Percentiles rank a stretch among this genome's conserved stretches.
Evolutionary conservation across 371 early-diverging fungal genomes (phyloP).

Genomic region (Mucor mucedo): DNA sequence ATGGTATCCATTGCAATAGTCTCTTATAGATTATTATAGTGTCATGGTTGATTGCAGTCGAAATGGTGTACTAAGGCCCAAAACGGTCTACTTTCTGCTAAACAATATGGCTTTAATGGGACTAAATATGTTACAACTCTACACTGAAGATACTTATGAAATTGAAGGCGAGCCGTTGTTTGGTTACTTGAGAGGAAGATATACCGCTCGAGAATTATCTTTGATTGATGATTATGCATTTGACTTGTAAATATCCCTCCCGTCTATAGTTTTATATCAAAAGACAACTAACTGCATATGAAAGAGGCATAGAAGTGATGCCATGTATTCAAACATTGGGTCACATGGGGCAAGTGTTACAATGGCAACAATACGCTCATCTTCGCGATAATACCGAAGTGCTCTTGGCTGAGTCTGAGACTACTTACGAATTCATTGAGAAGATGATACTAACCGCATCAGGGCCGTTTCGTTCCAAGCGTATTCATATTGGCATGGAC

Average conservation of each 20-base stretch:
- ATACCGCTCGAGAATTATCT: slow-evolving; percentile 69
- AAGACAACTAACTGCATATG: not conserved
- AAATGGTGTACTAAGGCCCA: slow-evolving; percentile 71
- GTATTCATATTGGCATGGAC: slow-evolving; percentile 90
- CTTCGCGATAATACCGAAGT: slow-evolving; percentile 85
- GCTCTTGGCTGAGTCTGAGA: slow-evolving; percentile 67
- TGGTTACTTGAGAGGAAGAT: slow-evolving; percentile 82
- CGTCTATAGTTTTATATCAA: not conserved
- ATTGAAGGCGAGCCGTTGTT: slow-evolving; percentile 84
- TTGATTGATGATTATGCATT: slow-evolving; percentile 80
- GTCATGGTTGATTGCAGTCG: slow-evolving; percentile 90
- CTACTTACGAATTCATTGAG: slow-evolving; percentile 81
- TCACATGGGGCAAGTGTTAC: slow-evolving; percentile 87
- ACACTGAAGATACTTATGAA: slow-evolving; percentile 89
- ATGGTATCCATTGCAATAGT: not conserved
- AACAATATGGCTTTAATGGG: slow-evolving; percentile 82
- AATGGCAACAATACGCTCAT: slow-evolving; percentile 83
- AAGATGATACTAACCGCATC: slow-evolving; percentile 71
- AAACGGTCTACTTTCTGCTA: slow-evolving; percentile 67
- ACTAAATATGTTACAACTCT: slow-evolving; percentile 83
- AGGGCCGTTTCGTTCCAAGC: slow-evolving; percentile 73
- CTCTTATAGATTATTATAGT: slow-evolving; percentile 28
- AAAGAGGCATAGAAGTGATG: slow-evolving; percentile 83
- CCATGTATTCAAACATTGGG: slow-evolving; percentile 92
- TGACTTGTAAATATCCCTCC: slow-evolving; percentile 52